A percentile compares a stretch with the other conserved stretches of the same genome.
Evolutionary conservation across 148 eudicot genomes (phyloP).

Genomic region (Cornus controversa): DNA sequence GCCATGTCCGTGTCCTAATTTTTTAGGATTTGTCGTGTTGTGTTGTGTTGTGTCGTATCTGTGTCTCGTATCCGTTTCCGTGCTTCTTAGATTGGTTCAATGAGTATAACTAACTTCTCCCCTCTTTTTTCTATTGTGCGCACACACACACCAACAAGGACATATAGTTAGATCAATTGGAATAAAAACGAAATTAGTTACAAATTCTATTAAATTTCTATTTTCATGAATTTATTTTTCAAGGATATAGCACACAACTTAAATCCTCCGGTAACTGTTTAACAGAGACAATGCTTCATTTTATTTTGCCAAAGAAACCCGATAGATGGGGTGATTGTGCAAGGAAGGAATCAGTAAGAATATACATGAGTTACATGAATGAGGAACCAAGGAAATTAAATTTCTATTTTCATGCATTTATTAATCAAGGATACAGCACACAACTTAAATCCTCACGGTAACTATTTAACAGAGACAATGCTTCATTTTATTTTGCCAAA

Average conservation of each 20-base stretch:
- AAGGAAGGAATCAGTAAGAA: neutral
- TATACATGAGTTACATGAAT: neutral
- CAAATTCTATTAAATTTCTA: neutral
- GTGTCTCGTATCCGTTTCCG: too few species aligned
- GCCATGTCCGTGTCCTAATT: too few species aligned
- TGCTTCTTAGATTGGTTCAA: neutral
- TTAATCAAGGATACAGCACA: neutral
- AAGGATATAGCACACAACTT: neutral
- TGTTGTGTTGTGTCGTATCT: too few species aligned
- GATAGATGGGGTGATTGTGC: too few species aligned
- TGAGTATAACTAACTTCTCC: neutral
- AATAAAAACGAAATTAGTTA: neutral
- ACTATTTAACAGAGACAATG: neutral
- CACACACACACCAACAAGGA: neutral
- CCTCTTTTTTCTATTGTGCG: neutral
- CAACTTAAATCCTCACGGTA: neutral
- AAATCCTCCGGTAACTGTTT: neutral
- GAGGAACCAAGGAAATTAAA: neutral
- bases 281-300: neutral
- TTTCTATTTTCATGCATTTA: neutral
- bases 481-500: slow-evolving; percentile 1
- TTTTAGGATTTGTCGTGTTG: too few species aligned
- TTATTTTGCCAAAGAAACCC: neutral
- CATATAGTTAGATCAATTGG: neutral
- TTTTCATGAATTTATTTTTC: neutral